Evolutionary conservation across 805 yeast genomes (phyloP).

Genomic region (Lachancea mirantina): DNA sequence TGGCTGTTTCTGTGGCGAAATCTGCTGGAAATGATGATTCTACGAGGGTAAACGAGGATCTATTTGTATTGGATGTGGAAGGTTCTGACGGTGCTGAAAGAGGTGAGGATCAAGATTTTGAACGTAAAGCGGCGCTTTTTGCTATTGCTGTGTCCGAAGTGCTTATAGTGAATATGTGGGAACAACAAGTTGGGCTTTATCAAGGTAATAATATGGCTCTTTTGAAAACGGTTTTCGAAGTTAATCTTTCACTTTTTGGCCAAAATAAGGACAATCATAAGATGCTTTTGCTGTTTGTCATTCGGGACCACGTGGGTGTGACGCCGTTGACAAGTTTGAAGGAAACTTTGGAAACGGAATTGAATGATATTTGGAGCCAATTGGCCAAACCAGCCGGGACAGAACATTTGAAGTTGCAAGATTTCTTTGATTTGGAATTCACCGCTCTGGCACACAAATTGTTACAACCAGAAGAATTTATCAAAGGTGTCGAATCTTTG

Average conservation of each 20-base stretch:
- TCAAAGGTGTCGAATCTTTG: slow-evolving; percentile 48
- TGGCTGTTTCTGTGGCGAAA: slow-evolving; percentile 23
- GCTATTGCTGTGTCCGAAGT: slow-evolving; percentile 90
- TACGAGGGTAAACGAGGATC: slow-evolving; percentile 26
- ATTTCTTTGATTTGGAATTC: slow-evolving; percentile 81
- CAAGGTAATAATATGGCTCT: slow-evolving; percentile 98
- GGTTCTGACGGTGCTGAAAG: slow-evolving; percentile 98
- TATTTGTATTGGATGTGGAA: slow-evolving; percentile 92
- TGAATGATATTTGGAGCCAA: slow-evolving; percentile 69
- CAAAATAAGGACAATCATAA: slow-evolving; percentile 47
- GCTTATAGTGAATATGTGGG: slow-evolving; percentile 91
- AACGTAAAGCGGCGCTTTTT: slow-evolving; percentile 90
- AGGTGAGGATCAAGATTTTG: slow-evolving; percentile 98
- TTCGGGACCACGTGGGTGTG: slow-evolving; percentile 83
- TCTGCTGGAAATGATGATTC: slow-evolving; percentile 4
- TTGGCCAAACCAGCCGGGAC: slow-evolving; percentile 67
- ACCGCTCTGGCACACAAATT: slow-evolving; percentile 80
- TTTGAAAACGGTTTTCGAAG: slow-evolving; percentile 92
- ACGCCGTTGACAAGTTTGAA: slow-evolving; percentile 74
- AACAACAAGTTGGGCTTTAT: slow-evolving; percentile 90
- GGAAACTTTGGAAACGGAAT: slow-evolving; percentile 60
- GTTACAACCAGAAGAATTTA: slow-evolving; percentile 67
- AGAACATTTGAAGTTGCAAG: slow-evolving; percentile 47
- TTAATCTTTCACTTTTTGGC: slow-evolving; percentile 80
- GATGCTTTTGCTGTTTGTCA: slow-evolving; percentile 73